Evolutionary conservation across 768 basidiomycete species (phyloP).

Genomic region (Hericium erinaceus): DNA sequence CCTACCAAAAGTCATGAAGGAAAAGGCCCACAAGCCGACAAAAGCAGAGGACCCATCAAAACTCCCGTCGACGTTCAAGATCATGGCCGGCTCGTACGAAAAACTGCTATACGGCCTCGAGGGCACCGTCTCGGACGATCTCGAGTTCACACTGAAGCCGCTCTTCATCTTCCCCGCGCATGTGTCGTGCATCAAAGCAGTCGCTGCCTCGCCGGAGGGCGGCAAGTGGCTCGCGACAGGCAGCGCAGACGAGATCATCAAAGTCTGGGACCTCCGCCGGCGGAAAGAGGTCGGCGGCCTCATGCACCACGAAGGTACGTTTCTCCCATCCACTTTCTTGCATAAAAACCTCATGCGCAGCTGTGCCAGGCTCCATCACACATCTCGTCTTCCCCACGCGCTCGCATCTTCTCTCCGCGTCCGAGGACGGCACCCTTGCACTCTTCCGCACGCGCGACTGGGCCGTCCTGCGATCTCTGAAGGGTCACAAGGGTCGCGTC

Average conservation of each 20-base stretch:
- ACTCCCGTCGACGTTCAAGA: constrained; percentile 62
- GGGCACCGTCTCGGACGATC: constrained; percentile 38
- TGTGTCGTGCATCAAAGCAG: constrained; percentile 84
- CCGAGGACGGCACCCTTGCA: constrained; percentile 85
- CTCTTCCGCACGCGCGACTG: constrained; percentile 93
- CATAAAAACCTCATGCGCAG: neutral
- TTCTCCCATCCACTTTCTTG: neutral
- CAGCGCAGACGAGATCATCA: constrained; percentile 92
- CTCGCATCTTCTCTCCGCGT: constrained; percentile 84
- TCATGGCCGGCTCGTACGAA: constrained; percentile 93
- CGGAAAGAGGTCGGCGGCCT: constrained; percentile 91
- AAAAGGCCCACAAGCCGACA: neutral
- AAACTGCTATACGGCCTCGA: constrained; percentile 89
- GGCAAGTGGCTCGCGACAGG: constrained; percentile 97
- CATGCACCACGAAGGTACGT: constrained; percentile 87
- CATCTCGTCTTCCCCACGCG: constrained; percentile 78
- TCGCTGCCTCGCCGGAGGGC: constrained; percentile 79
- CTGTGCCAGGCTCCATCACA: constrained; percentile 74
- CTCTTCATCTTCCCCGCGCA: constrained; percentile 97
- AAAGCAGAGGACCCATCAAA: neutral
- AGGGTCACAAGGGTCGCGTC: constrained; percentile 90
- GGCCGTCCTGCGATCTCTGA: constrained; percentile 77
- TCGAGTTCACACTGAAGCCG: constrained; percentile 47
- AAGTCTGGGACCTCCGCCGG: constrained; percentile 91
- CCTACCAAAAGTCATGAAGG: constrained; percentile 6